phyloP scores from a whole-genome alignment of 2,329 filamentous ascomycete species.

The Tolypocladium amazonense region DNA sequence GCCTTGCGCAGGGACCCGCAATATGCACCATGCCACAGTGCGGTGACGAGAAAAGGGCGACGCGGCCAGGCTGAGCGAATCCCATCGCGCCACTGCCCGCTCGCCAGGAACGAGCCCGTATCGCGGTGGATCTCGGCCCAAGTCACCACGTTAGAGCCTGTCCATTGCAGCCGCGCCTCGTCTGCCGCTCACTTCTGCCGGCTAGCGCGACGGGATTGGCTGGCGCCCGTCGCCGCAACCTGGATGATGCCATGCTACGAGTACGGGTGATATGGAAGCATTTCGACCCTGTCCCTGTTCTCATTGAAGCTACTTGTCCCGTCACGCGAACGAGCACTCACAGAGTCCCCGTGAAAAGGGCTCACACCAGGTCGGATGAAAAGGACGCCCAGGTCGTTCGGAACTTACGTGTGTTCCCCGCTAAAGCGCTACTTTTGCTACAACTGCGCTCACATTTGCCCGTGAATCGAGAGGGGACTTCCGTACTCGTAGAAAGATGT shows the following conservation, averaged over 20 bases:
- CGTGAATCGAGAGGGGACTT: not conserved
- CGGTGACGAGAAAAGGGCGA: not conserved
- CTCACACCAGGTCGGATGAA: not conserved
- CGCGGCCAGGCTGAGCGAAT: not conserved
- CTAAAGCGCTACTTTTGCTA: not conserved
- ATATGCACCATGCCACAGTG: not conserved
- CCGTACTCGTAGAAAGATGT: not conserved
- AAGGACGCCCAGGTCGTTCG: not conserved
- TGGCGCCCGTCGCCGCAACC: not conserved
- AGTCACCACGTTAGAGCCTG: not conserved
- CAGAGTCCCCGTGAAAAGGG: no score
- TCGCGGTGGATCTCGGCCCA: not conserved
- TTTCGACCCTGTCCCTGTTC: no score
- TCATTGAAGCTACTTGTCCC: no score
- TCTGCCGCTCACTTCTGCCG: not conserved
- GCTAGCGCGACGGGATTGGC: not conserved
- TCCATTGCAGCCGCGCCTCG: not conserved
- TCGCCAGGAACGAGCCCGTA: not conserved
- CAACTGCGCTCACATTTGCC: not conserved
- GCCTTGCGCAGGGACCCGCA: not conserved
- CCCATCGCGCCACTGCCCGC: not conserved
- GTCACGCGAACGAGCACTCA: no score
- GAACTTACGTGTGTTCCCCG: not conserved
- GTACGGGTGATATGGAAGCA: no score
- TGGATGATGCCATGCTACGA: no score